Base-by-base conservation (phyloP, 306 rosid genomes). In the Arachis hypogaea region DNA sequence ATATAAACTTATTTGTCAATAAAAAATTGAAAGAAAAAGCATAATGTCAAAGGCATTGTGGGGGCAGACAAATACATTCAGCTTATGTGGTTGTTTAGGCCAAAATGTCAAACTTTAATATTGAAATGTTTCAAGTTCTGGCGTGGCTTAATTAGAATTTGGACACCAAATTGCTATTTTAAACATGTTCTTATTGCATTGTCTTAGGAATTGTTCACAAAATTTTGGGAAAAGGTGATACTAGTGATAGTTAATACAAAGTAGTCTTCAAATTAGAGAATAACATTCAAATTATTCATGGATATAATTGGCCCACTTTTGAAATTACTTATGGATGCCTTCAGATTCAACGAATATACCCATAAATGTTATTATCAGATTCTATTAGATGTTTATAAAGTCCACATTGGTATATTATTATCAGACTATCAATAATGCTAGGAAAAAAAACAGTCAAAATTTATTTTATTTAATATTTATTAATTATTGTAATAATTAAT, bases 71-170 rank as follows among this genome's bases (percentile, higher is more conserved):
- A 50, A 38, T 29, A 40, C 72, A 57, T 71, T 72, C 80, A 49
- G 33, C 10, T 50, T 29, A 30, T 5, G 1, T 42, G 7, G 14
- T 16, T 51, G 38, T 64, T 64, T 64, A 46, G 47, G 49, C 57
- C 59, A 11, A 66, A 16, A 58, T 66, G 75, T 66, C 74, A 72
- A 44, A 56, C 38, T 44, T 43, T 0, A 16, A 45, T 2, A 16
- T 22, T 11, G 8, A 49, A 72, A 50, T 47, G 28, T 16, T 61
- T 29, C 71, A 60, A 63, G 52, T 22, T 52, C 33, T 52, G 60
- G 64, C 47, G 73, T 69, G 44, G 73, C 81, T 30, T 10, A 38
- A 72, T 72, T 44, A 52, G 57, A 67, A 38, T 66, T 72, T 44
- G 45, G 57, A 67, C 59, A n/a, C 66, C 16, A 40, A 49, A 36